Percentiles rank a stretch among this genome's conserved stretches.
These are phyloP conservation scores for Myxozyma kluyveri DNA, from an alignment of 805 yeast genomes.

Conservation along the genomic window DNA sequence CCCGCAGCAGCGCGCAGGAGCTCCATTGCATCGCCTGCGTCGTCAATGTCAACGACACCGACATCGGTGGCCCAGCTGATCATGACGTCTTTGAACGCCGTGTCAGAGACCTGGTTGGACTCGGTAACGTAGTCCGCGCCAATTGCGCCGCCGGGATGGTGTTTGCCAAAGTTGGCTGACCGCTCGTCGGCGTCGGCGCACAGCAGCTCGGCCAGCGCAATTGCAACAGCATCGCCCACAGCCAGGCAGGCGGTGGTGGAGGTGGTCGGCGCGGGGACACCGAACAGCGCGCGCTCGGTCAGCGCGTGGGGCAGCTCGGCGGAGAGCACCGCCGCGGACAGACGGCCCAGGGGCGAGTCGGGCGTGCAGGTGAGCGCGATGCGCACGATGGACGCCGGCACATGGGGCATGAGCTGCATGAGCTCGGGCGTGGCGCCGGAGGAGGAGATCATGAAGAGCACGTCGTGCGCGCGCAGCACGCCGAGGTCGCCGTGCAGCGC, in stretches of 20 bases:
- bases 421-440: constrained; percentile 85
- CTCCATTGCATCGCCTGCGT: constrained; percentile 23
- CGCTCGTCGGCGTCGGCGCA: constrained; percentile 56
- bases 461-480: constrained; percentile 53
- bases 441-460: constrained; percentile 66
- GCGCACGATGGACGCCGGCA: constrained; percentile 53
- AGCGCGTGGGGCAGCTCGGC: constrained; percentile 61
- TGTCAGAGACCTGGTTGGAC: background rate
- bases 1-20: constrained; percentile 29
- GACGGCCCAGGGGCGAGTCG: constrained; percentile 53
- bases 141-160: constrained; percentile 92
- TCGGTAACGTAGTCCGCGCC: constrained; percentile 50
- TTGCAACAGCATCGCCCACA: constrained; percentile 72
- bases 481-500: constrained; percentile 93
- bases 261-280: constrained; percentile 84
- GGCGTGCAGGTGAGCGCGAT: constrained; percentile 63
- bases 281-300: constrained; percentile 64
- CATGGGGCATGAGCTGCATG: constrained; percentile 52
- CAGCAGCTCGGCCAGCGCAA: constrained; percentile 68
- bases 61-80: constrained; percentile 21
- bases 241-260: constrained; percentile 75
- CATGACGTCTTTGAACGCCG: constrained; percentile 21
- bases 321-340: constrained; percentile 53
- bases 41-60: constrained; percentile 19
- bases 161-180: constrained; percentile 56